These are phyloP conservation scores for Plasmodium berghei DNA, from an alignment of 169 alveolate species.

Conservation along the genomic window DNA sequence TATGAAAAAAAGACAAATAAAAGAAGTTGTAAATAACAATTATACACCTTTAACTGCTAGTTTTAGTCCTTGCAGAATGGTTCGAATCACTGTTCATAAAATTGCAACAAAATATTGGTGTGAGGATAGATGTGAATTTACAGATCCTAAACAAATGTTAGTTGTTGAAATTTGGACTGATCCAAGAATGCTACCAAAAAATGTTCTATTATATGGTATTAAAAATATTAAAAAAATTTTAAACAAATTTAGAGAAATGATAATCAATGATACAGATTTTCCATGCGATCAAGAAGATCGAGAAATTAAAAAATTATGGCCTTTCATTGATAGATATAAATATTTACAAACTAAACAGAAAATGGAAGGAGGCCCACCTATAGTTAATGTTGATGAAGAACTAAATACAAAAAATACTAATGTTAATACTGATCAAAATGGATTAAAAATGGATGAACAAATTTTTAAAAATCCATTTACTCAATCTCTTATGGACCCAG, in stretches of 20 bases:
- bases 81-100: constrained; percentile 90
- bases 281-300: constrained; percentile 34
- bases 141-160: constrained; percentile 89
- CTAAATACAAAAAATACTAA: not conserved
- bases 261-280: constrained; percentile 40
- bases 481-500: constrained; percentile 42
- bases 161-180: constrained; percentile 90
- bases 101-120: constrained; percentile 88
- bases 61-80: constrained; percentile 89
- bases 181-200: constrained; percentile 77
- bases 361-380: constrained; percentile 77
- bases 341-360: constrained; percentile 59
- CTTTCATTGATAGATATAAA: constrained; percentile 63
- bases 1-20: constrained; percentile 82
- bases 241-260: constrained; percentile 69
- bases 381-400: constrained; percentile 41
- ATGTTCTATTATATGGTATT: constrained; percentile 78
- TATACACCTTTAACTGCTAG: constrained; percentile 85
- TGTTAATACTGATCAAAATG: no score
- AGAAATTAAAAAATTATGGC: constrained; percentile 74
- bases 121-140: constrained; percentile 79
- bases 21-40: constrained; percentile 84
- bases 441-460: not conserved
- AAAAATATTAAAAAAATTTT: constrained; percentile 74
- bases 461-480: constrained; percentile 33